These are phyloP conservation scores for Cardamine occulta DNA, from an alignment of 345 rosid species.

Conservation along the genomic window DNA sequence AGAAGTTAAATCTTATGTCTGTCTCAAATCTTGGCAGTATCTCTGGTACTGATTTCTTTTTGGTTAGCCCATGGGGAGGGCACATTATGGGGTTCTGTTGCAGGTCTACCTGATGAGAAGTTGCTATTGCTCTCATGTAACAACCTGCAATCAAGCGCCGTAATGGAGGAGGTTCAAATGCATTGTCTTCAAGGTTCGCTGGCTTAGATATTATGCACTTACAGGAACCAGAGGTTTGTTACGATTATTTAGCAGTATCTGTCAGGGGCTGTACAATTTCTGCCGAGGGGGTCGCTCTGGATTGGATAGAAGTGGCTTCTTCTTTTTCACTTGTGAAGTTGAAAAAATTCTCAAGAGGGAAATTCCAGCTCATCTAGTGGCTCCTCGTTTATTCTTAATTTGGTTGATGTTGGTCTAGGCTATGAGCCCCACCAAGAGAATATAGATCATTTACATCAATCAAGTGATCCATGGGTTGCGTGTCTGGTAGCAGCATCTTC, in stretches of 20 bases:
- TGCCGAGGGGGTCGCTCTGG: slow-evolving; percentile 92
- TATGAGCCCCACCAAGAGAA: slow-evolving; percentile 73
- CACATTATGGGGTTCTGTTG: slow-evolving; percentile 69
- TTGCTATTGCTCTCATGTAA: slow-evolving; percentile 80
- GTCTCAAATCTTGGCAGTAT: slow-evolving; percentile 79
- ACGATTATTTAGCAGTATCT: slow-evolving; percentile 60
- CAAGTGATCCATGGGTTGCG: slow-evolving; percentile 54
- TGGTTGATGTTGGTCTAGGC: slow-evolving; percentile 88
- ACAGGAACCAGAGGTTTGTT: slow-evolving; percentile 57
- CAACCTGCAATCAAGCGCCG: slow-evolving; percentile 87
- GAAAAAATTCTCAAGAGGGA: slow-evolving; percentile 42
- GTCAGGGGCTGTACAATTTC: slow-evolving; percentile 79
- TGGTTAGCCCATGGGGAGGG: slow-evolving; percentile 92
- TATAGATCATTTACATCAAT: slow-evolving; percentile 45
- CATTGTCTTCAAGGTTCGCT: slow-evolving; percentile 76
- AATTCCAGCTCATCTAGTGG: slow-evolving; percentile 45
- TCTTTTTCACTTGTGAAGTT: slow-evolving; percentile 63
- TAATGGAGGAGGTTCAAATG: slow-evolving; percentile 95
- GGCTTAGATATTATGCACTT: slow-evolving; percentile 79
- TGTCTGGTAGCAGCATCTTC: slow-evolving; percentile 93
- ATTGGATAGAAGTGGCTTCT: slow-evolving; percentile 75
- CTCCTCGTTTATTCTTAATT: slow-evolving; percentile 68
- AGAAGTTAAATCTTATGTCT: slow-evolving; percentile 61
- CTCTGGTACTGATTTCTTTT: slow-evolving; percentile 60
- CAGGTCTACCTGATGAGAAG: slow-evolving; percentile 59